Base-by-base conservation (phyloP, 345 rosid genomes). In the Eucalyptus shirleyi region DNA sequence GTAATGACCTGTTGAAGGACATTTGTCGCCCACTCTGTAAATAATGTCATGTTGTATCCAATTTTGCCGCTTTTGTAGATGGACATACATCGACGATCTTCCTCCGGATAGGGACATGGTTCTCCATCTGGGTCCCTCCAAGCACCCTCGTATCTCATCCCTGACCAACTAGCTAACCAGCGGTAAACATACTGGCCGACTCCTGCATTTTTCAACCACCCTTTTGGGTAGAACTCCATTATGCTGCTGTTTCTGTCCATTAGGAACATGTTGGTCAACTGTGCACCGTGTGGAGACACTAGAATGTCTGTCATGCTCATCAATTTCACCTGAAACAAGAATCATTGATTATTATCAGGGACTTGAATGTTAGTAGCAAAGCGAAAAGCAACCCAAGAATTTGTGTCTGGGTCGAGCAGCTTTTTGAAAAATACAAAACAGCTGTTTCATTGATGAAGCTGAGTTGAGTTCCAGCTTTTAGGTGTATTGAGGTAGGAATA, bases 101-200 rank as follows among this genome's bases (percentile, higher is more conserved):
- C 94, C 6, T 94, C 96, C 0, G 94, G 91, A 86, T 91, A 95
- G n/a, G 94, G 92, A 91, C 98, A 96, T 47, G 44, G 86, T 24
- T 91, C 95, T 2, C 97, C 97, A 5, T 91, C 87, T 1, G 96
- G 96, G 86, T 96, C 99, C 88, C 97, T 91, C 99, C 98, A 97
- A 1, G 93, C 93, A 9, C 97, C 98, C 59, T 93, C 93, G 67
- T 96, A 97, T 87, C 88, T 94, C 97, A 97, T 95, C 53, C 96
- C 98, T 3, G 96, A 94, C 98, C 98, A 97, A 88, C 96, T 95
- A 51, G 97, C 96, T 4, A 93, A 93, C 98, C 98, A 95, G 8
- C 93, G 95, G 45, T 19, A 94, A 53, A 97, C 98, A 87, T 87
- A 94, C 77, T 96, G 98, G 50, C 98, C 98, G 7, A 95, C 96